A percentile compares a stretch with the other conserved stretches of the same genome.
These are phyloP conservation scores for Rhodomyrtus psidioides DNA, from an alignment of 441 rosid species.

Conservation along the genomic window DNA sequence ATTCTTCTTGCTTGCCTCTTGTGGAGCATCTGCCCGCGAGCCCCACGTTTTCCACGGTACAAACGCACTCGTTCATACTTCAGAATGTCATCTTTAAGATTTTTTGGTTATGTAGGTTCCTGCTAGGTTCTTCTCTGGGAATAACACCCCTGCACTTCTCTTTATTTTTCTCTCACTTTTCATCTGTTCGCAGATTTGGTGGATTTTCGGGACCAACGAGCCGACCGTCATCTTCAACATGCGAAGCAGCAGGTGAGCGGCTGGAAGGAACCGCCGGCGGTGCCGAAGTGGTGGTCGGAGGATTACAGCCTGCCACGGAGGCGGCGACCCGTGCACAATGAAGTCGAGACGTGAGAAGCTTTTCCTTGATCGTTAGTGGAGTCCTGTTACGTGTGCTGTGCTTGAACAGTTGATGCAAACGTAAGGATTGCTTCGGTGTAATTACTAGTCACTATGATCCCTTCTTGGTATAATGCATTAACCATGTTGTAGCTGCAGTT, in stretches of 20 bases:
- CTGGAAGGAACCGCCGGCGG: neutral
- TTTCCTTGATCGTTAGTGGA: neutral
- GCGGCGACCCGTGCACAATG: constrained; percentile 24
- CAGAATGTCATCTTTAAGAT: neutral
- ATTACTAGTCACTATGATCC: neutral
- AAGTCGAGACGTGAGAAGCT: constrained; percentile 16
- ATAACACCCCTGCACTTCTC: neutral
- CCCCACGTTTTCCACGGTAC: neutral
- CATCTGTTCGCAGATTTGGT: constrained; percentile 10
- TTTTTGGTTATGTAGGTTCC: neutral
- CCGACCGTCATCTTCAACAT: neutral
- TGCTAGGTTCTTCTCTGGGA: neutral
- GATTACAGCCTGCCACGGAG: constrained; percentile 21
- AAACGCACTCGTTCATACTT: neutral
- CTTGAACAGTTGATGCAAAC: neutral
- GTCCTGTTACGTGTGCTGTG: neutral
- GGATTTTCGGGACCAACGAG: neutral
- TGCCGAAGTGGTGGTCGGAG: constrained; percentile 21
- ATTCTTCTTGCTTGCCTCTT: neutral
- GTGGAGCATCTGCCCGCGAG: neutral
- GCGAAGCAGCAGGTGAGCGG: neutral
- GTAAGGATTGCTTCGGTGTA: neutral
- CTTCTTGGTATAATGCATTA: neutral
- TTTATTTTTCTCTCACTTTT: neutral
- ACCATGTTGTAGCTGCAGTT: neutral